Base-by-base conservation (phyloP, 495 filamentous ascomycete genomes). In the Neurospora terricola region DNA sequence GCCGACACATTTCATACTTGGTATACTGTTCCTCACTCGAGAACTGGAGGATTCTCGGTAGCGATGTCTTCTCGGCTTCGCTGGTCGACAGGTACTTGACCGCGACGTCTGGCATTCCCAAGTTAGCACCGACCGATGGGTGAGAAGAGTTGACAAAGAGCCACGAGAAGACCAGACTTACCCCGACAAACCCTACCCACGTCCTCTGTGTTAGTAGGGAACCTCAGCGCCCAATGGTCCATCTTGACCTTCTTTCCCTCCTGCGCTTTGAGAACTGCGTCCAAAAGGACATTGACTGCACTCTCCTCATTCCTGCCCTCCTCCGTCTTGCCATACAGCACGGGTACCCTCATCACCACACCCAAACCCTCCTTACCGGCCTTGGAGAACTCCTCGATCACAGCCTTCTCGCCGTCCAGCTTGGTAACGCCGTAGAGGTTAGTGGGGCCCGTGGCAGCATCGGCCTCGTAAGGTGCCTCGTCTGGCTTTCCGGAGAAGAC, bases 351-450 rank as follows among this genome's bases (percentile, higher is more conserved):
- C 59, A 98, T 83, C 23, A 96, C 90, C 0, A 96, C 84, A 1
- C 88, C 91, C 23, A 89, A 78, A 0, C 85, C 85, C n/a, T 78
- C 74, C 71, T 81, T 84, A 1, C 85, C 84, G 3, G 83, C 86
- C 5, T 83, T 76, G 71, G 81, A 76, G 70, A 86, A 92, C 71
- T 80, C 88, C 72, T 85, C 86, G 10, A 94, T 79, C 9, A 95
- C 90, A 18, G 89, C 94, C 45, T 83, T 77, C 80, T 98, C 94
- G 0, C 94, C 94, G 48, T 93, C 93, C 3, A 91, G 86, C 85
- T 98, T 98, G 27, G 94, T 91, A 81, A 94, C 86, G 12, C 94
- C 94, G 79, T 98, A 98, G 68, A 94, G 78, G 77, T 97, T 98
- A 1, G 94, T 89, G 5, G 94, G 93, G 4, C 86, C 83, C 0